Evolutionary conservation across 139 green algal genomes (phyloP).

Genomic region (Chlorella sp.): DNA sequence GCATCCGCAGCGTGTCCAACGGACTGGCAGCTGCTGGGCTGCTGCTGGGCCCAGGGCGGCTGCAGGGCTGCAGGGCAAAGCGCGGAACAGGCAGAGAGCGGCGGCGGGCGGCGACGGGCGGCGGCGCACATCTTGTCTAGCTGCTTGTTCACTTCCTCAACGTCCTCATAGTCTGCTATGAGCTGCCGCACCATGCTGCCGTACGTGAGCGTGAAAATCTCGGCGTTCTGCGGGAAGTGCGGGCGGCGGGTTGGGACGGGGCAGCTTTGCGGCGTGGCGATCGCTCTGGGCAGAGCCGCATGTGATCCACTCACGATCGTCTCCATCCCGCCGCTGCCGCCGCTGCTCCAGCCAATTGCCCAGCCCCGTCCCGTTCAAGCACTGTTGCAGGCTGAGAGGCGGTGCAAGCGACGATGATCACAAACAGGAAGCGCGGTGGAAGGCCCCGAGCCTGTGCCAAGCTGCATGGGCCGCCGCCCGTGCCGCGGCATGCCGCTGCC

Average conservation of each 20-base stretch:
- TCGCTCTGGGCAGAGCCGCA: neutral
- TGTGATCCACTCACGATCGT: slow-evolving; percentile 19
- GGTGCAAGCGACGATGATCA: no score
- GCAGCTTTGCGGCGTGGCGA: no score
- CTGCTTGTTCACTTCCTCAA: slow-evolving; percentile 97
- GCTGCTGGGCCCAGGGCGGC: no score
- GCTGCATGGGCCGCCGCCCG: no score
- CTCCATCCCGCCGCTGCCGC: slow-evolving; percentile 1
- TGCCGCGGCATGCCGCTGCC: no score
- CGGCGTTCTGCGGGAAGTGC: slow-evolving; percentile 77
- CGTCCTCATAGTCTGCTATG: slow-evolving; percentile 92
- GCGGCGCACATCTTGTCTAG: slow-evolving; percentile 90
- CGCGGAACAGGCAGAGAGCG: neutral
- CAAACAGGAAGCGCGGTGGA: no score
- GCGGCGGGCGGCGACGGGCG: neutral
- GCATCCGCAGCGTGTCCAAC: no score
- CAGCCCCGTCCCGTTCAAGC: no score
- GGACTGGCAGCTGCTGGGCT: no score
- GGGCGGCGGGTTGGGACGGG: neutral
- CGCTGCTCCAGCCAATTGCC: no score
- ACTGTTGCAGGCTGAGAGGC: no score
- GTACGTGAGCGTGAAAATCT: slow-evolving; percentile 98
- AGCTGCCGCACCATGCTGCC: slow-evolving; percentile 97
- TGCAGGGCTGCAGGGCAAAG: neutral
- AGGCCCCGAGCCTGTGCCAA: no score